Evolutionary conservation across 78 protist species (phyloP).

Genomic region (Guillardia theta): DNA sequence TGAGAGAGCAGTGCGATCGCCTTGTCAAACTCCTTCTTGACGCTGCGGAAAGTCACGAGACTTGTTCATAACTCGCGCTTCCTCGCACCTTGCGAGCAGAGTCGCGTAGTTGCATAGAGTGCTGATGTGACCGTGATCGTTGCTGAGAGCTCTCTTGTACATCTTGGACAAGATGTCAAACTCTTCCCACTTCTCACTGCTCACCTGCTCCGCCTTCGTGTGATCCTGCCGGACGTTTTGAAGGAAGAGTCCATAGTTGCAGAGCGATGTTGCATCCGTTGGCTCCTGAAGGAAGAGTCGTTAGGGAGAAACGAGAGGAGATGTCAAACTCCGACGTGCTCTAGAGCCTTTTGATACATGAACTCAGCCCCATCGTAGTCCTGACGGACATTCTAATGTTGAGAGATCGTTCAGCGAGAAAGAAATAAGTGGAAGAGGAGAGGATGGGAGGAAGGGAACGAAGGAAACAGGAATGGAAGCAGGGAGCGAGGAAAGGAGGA

Average conservation of each 20-base stretch:
- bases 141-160: neutral
- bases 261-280: neutral
- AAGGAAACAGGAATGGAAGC: too few relatives aligned
- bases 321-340: too few relatives aligned
- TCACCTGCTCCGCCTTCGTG: neutral
- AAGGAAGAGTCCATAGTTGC: neutral
- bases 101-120: neutral
- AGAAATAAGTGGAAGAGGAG: too few relatives aligned
- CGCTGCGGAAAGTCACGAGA: too few relatives aligned
- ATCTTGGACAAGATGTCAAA: neutral
- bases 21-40: too few relatives aligned
- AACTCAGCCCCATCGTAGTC: neutral
- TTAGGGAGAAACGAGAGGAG: too few relatives aligned
- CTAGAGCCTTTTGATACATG: neutral
- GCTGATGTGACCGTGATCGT: neutral
- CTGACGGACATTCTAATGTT: neutral
- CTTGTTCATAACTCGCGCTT: too few relatives aligned
- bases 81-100: neutral
- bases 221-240: neutral
- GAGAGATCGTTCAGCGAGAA: too few relatives aligned
- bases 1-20: neutral
- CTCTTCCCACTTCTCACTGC: neutral
- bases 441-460: too few relatives aligned
- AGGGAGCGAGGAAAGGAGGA: too few relatives aligned
- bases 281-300: too few relatives aligned